Base-by-base conservation (phyloP, 129 eudicot species). In the Helianthus annuus region DNA sequence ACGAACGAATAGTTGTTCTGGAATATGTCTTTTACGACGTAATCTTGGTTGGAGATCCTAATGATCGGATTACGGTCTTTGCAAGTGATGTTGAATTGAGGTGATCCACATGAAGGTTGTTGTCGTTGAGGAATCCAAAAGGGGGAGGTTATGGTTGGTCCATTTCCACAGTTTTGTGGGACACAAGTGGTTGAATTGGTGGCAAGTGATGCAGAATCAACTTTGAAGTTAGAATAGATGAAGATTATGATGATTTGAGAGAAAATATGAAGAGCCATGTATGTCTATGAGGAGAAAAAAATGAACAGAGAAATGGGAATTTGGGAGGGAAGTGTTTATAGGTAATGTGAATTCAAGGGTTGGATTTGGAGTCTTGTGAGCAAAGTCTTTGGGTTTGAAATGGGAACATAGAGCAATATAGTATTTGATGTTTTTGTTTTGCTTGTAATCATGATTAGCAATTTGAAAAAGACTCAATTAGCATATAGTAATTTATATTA, bases 91-190 rank as follows among this genome's bases (percentile, higher is more conserved):
- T 79, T 81, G 80, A 81, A 85, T 19, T 78, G 80, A 19, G 82
- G 76, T 34, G 74, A 79, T 24, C 96, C 96, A 76, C 96, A 88
- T 48, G 70, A n/a, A 22, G 89, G 57, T 14, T 73, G 77, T 64
- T 88, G 96, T 39, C 2, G 40, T 65, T 73, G 68, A 24, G 70
- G 81, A 29, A 85, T 85, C 88, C 88, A 88, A 46, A 88, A 88
- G 2, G 96, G 96, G 63, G 38, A 73, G 48, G 75, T 70, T 39
- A 88, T 85, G 13, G 64, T 62, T 14, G 85, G 75, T 49, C 86
- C 86, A 66, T 78, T 73, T 68, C 91, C 87, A 49, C 96, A 88
- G 56, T 64, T 79, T 46, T 67, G 69, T 6, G 88, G 83, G n/a
- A 6, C 16, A 63, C 96, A 88, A 22, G 82, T 3, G 51, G 48